Percentiles rank a stretch among this genome's conserved stretches.
phyloP scores from a whole-genome alignment of 1,284 basidiomycete species.

The Tremellales sp. region DNA sequence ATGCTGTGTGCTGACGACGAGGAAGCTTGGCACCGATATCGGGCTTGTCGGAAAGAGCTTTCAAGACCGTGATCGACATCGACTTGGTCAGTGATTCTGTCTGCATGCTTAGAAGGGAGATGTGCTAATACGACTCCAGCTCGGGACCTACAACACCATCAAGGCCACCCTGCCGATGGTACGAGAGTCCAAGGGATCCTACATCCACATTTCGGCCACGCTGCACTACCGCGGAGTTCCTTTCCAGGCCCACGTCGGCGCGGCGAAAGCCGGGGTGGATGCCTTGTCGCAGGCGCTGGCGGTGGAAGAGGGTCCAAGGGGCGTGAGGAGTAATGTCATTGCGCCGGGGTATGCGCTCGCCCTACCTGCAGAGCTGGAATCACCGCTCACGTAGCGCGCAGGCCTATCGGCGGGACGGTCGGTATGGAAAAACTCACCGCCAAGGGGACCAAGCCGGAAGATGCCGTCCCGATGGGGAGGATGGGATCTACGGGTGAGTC shows the following conservation, averaged over 20 bases:
- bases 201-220: slow-evolving; percentile 87
- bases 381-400: slow-evolving; percentile 7
- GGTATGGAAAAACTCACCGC: slow-evolving; percentile 70
- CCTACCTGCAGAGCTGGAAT: background rate
- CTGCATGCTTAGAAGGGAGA: background rate
- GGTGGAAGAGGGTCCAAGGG: slow-evolving; percentile 88
- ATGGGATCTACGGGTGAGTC: slow-evolving; percentile 56
- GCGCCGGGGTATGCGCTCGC: slow-evolving; percentile 60
- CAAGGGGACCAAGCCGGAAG: slow-evolving; percentile 43
- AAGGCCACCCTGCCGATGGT: slow-evolving; percentile 79
- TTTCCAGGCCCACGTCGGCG: slow-evolving; percentile 87
- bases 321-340: slow-evolving; percentile 90
- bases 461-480: slow-evolving; percentile 59
- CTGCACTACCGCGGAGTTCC: slow-evolving; percentile 86
- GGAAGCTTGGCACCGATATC: slow-evolving; percentile 67
- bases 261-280: slow-evolving; percentile 92
- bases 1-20: slow-evolving; percentile 19
- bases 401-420: slow-evolving; percentile 77
- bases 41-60: slow-evolving; percentile 77
- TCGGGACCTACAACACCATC: slow-evolving; percentile 91
- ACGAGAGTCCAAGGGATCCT: slow-evolving; percentile 69
- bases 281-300: slow-evolving; percentile 79
- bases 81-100: slow-evolving; percentile 62
- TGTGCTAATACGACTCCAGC: slow-evolving; percentile 47
- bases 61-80: slow-evolving; percentile 90